Evolutionary conservation across 1,139 yeast genomes (phyloP), one percentile per base, ranked within the genome.

Genomic region (Yamadazyma siamensis): DNA sequence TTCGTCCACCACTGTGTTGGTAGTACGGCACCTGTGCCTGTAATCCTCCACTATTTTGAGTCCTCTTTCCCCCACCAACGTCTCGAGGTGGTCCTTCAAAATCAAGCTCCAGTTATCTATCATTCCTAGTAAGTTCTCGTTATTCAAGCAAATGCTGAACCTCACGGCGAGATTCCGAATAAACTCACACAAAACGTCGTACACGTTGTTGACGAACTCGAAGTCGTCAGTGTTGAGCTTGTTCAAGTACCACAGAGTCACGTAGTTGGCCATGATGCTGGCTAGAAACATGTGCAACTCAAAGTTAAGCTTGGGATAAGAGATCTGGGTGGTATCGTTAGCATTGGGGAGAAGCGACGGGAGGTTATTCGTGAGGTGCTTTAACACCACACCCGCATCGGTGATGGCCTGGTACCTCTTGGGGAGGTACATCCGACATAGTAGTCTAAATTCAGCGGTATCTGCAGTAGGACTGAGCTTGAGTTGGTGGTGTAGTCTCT

Each of bases 211-310:
- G 13, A 65, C 35, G 40, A 68, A 65, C 23, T 59, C 66, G 30
- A 50, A 35, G 38, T 64, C 62, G 27, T 61, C 62, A 2, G 73
- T 65, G 34, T 65, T 64, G 13, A 68, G 47, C 38, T 63, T 65
- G 13, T 17, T 11, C 25, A 58, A 44, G 40, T 65, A 68, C 75
- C 75, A 68, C 27, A 66, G 52, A 33, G 53, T 50, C 14, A 68
- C 57, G 35, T 52, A 67, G 23, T 56, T 52, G 7, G 55, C 47
- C 38, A 64, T 50, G 5, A 66, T 59, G 2, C 59, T 46, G 13
- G 63, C 53, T 13, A 66, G 40, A 31, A 67, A 61, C 30, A 65
- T 41, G 39, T 68, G 73, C 13, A 67, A 33, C 34, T 63, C 59
- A 27, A 64, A 50, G 35, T 65, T 65, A 12, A 65, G 43, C 18